Conservation (phyloP, 129 eudicot genomes). For the Flaveria trinervia region DNA sequence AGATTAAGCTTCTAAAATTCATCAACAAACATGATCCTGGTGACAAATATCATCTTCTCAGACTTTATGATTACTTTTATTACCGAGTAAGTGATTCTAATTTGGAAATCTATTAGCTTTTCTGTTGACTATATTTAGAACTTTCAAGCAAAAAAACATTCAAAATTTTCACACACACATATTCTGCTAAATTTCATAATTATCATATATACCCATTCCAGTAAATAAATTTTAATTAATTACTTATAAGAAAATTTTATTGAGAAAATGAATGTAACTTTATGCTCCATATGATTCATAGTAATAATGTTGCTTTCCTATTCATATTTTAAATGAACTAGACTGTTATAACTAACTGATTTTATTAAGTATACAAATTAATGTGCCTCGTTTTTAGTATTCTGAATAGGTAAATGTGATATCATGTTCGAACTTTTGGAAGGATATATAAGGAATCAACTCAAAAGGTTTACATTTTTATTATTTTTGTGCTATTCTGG, state of each 20-base stretch:
- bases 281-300: not conserved
- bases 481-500: not conserved
- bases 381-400: not conserved
- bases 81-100: constrained; percentile 71
- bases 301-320: not conserved
- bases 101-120: not conserved
- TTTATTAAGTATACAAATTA: not conserved
- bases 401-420: not conserved
- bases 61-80: constrained; percentile 95
- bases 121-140: constrained; percentile 12
- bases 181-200: not conserved
- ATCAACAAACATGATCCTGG: constrained; percentile 96
- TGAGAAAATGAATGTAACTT: not conserved
- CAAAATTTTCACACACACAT: not conserved
- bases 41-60: constrained; percentile 90
- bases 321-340: not conserved
- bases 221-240: not conserved
- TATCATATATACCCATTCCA: not conserved
- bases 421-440: not conserved
- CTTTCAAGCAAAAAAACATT: not conserved
- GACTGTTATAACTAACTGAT: not conserved
- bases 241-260: not conserved
- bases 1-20: constrained; percentile 94
- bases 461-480: not conserved
- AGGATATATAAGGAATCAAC: not conserved